Evolutionary conservation across 2,329 filamentous ascomycete genomes (phyloP), one percentile per base, ranked within the genome.

Genomic region (Cercospora nicotianae): DNA sequence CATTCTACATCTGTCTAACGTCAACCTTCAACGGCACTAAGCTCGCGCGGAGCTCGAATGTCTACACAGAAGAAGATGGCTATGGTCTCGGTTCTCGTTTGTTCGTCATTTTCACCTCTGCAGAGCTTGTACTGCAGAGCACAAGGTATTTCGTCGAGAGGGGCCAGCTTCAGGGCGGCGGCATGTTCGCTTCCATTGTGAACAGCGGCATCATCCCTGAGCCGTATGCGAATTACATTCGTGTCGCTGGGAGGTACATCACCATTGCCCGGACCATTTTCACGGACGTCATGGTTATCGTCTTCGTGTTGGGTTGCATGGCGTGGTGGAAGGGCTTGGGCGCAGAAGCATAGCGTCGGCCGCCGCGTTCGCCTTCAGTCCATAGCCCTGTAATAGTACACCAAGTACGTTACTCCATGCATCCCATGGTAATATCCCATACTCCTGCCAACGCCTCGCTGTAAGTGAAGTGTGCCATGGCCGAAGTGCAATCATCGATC

Each of bases 91-190:
- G 83, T 48, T 82, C 82, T 57, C 83, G 85, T 69, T 90, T 93
- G 79, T 93, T 94, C 79, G 92, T 89, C 82, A 85, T 91, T n/a
- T 95, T 94, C 77, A 89, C 91, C 5, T 92, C 91, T 0, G 89
- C 87, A 33, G 91, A 95, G 81, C 84, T 92, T 10, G 77, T 92
- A 63, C 82, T 94, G 70, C 87, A 94, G 71, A 90, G 88, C 1
- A 89, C 87, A 31, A 84, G 91, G 26, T 91, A 90, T 77, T 88
- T 93, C 72, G 76, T 92, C 62, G 90, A 93, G 73, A 87, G 87
- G 72, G 85, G 85, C 30, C 80, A 80, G 68, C 77, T 85, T 57
- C 86, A 86, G 68, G 86, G 86, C 3, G 80, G 82, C 28, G 90
- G 90, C 3, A 84, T 91, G 66, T 73, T 92, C 69, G 88, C 88